Evolutionary conservation across 2,329 filamentous ascomycete genomes (phyloP).

Genomic region (Trichoderma citrinoviride): DNA sequence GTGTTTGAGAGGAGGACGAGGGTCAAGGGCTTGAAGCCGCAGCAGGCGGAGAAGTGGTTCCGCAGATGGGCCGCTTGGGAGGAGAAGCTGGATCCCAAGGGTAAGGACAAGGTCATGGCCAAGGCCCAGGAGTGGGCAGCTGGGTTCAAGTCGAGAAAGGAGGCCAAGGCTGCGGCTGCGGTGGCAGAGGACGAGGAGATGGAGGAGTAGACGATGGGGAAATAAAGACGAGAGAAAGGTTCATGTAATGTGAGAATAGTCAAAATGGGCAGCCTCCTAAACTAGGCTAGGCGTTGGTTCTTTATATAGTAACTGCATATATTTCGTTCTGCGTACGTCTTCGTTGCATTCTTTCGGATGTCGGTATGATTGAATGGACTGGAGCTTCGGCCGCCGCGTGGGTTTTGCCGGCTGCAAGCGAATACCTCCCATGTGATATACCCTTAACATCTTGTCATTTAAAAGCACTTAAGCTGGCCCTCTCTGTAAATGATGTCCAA

Average conservation of each 20-base stretch:
- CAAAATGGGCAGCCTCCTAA: slow-evolving; percentile 4
- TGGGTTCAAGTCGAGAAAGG: slow-evolving; percentile 46
- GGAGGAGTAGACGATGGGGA: slow-evolving; percentile 30
- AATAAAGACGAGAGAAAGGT: neutral
- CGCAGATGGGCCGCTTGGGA: slow-evolving; percentile 91
- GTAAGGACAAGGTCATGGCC: slow-evolving; percentile 66
- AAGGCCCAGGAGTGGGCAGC: slow-evolving; percentile 70
- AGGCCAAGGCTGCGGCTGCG: slow-evolving; percentile 37
- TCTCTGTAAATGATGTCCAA: neutral
- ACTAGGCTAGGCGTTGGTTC: slow-evolving; percentile 17
- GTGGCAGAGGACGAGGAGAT: slow-evolving; percentile 37
- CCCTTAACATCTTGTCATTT: neutral
- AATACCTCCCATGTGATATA: neutral
- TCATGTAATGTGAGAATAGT: neutral
- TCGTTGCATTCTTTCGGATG: slow-evolving; percentile 10
- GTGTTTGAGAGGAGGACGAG: slow-evolving; percentile 79
- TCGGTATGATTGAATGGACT: slow-evolving; percentile 1
- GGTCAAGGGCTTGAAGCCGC: slow-evolving; percentile 70
- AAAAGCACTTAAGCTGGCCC: too few relatives aligned
- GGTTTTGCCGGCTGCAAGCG: neutral
- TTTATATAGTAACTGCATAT: slow-evolving; percentile 9
- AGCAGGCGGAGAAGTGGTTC: slow-evolving; percentile 84
- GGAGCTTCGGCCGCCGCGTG: neutral
- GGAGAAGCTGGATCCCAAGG: slow-evolving; percentile 65
- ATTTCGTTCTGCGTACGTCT: neutral